Percentiles rank a stretch among this genome's conserved stretches.
Evolutionary conservation across 768 basidiomycete genomes (phyloP).

Genomic region (Russula earlei): DNA sequence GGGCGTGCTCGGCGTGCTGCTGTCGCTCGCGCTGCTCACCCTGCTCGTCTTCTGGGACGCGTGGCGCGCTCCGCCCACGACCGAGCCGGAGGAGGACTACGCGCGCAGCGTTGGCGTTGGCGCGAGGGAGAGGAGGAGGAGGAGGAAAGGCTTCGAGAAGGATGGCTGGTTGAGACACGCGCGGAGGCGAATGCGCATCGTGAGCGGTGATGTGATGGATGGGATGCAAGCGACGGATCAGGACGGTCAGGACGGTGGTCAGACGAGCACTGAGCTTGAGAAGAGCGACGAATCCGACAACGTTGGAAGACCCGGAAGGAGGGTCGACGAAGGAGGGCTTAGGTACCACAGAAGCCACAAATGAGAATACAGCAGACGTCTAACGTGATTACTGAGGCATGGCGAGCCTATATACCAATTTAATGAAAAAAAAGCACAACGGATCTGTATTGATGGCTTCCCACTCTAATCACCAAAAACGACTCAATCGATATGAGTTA

Average conservation of each 20-base stretch:
- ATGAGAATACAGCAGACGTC: neutral
- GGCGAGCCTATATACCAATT: neutral
- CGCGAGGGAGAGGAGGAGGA: too few species aligned
- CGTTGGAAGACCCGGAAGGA: too few species aligned
- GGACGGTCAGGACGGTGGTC: neutral
- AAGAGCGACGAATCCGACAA: neutral
- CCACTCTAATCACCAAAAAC: neutral
- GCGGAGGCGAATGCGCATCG: neutral
- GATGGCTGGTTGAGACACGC: neutral
- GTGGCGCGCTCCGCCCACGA: conserved; percentile 6
- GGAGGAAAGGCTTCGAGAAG: neutral
- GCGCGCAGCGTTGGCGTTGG: neutral
- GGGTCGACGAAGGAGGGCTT: neutral
- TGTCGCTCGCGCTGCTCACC: neutral
- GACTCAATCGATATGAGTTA: neutral
- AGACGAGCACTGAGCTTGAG: neutral
- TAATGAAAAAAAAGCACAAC: neutral
- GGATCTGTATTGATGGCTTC: neutral
- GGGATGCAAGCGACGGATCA: neutral
- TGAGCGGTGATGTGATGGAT: neutral
- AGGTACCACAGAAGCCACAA: too few species aligned
- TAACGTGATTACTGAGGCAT: too few species aligned
- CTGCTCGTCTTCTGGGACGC: conserved; percentile 10
- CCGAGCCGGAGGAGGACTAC: conserved; percentile 9
- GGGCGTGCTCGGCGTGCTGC: neutral